Conservation (phyloP, 2,329 filamentous ascomycete species). For the Fusarium citri region DNA sequence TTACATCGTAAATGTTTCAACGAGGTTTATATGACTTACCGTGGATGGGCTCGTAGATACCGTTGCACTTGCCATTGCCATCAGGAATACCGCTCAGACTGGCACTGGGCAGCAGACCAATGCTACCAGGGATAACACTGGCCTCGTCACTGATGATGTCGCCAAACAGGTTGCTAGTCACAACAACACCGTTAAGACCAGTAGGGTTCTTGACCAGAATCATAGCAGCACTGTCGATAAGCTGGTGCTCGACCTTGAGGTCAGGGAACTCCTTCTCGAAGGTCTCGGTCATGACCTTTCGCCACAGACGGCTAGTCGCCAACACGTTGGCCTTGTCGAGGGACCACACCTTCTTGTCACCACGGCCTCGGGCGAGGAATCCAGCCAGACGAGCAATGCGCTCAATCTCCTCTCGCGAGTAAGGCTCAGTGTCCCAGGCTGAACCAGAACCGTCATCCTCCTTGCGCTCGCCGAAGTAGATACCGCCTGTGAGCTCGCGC, state of each 20-base stretch:
- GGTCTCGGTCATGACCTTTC: slow-evolving; percentile 85
- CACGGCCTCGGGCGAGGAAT: slow-evolving; percentile 79
- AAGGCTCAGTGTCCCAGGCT: slow-evolving; percentile 88
- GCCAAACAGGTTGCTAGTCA: slow-evolving; percentile 94
- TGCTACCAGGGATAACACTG: slow-evolving; percentile 89
- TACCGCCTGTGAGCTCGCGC: slow-evolving; percentile 89
- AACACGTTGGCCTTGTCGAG: slow-evolving; percentile 98
- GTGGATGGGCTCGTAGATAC: slow-evolving; percentile 98
- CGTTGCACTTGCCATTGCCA: slow-evolving; percentile 85
- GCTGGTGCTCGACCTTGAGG: slow-evolving; percentile 84
- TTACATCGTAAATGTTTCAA: not conserved
- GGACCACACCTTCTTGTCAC: slow-evolving; percentile 78
- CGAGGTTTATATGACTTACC: slow-evolving; percentile 62
- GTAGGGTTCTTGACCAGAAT: slow-evolving; percentile 95
- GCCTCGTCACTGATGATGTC: slow-evolving; percentile 98
- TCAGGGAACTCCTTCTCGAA: slow-evolving; percentile 92
- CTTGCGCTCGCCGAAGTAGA: slow-evolving; percentile 93
- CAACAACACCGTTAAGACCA: slow-evolving; percentile 87
- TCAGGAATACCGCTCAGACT: slow-evolving; percentile 89
- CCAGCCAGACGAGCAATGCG: slow-evolving; percentile 85
- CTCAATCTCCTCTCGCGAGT: slow-evolving; percentile 87
- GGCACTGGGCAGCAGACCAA: slow-evolving; percentile 89
- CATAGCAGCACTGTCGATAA: slow-evolving; percentile 98
- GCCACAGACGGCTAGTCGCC: slow-evolving; percentile 89
- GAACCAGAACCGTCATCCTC: slow-evolving; percentile 75